phyloP scores from a whole-genome alignment of 768 basidiomycete genomes.

The Mrakia gelida region DNA sequence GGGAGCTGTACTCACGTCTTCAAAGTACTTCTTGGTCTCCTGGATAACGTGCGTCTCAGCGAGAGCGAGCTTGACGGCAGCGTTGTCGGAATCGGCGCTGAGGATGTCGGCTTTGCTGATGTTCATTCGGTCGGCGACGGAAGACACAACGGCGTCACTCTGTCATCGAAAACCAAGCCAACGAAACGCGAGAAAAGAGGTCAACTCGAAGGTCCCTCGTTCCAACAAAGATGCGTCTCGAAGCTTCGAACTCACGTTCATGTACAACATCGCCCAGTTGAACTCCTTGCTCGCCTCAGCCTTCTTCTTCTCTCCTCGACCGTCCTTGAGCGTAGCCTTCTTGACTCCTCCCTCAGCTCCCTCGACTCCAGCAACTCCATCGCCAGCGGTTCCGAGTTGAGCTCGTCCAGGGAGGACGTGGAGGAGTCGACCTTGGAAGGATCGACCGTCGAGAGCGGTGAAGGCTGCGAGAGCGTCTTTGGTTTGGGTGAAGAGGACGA shows the following conservation, averaged over 20 bases:
- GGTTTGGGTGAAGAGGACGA: conserved; percentile 53
- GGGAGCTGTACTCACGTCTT: conserved; percentile 51
- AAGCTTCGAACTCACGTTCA: conserved; percentile 79
- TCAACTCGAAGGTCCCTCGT: background rate
- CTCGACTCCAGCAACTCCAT: conserved; percentile 31
- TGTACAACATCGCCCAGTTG: conserved; percentile 90
- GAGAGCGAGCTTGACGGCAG: conserved; percentile 89
- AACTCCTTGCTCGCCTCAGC: conserved; percentile 57
- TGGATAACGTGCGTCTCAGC: conserved; percentile 95
- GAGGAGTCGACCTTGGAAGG: conserved; percentile 85
- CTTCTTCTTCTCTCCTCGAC: conserved; percentile 59
- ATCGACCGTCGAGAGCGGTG: conserved; percentile 68
- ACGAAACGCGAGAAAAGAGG: background rate
- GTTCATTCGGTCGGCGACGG: conserved; percentile 81
- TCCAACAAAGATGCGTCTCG: background rate
- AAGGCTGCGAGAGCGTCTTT: conserved; percentile 64
- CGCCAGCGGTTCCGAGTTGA: conserved; percentile 47
- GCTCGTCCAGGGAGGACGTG: conserved; percentile 65
- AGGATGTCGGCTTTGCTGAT: conserved; percentile 82
- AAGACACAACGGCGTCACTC: conserved; percentile 90
- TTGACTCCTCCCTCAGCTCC: conserved; percentile 49
- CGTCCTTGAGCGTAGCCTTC: conserved; percentile 55
- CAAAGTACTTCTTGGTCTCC: conserved; percentile 87
- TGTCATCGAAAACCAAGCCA: conserved; percentile 43
- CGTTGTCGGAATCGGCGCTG: conserved; percentile 71